Evolutionary conservation across 2,329 filamentous ascomycete species (phyloP).

Genomic region (Calonectria montana): DNA sequence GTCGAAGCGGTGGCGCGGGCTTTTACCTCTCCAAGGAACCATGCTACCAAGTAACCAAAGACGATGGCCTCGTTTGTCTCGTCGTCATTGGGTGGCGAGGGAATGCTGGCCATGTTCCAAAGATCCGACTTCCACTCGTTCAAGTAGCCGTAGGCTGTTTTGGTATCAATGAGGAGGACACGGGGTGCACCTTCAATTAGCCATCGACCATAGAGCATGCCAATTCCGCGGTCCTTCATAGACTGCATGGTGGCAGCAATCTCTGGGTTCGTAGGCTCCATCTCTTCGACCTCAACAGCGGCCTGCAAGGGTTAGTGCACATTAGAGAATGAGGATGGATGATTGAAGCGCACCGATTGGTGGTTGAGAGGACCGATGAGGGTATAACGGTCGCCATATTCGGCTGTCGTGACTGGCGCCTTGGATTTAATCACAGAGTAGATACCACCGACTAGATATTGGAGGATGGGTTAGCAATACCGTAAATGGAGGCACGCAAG

Average conservation of each 20-base stretch:
- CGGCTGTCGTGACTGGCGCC: constrained; percentile 94
- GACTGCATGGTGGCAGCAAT: constrained; percentile 86
- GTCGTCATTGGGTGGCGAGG: constrained; percentile 89
- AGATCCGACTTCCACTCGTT: constrained; percentile 98
- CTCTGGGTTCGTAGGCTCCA: constrained; percentile 84
- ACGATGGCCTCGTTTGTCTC: constrained; percentile 98
- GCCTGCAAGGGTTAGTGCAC: constrained; percentile 65
- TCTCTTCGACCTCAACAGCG: constrained; percentile 95
- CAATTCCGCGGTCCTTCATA: constrained; percentile 92
- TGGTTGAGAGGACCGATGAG: constrained; percentile 95
- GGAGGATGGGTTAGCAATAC: constrained; percentile 25
- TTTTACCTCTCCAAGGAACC: constrained; percentile 95
- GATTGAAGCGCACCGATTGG: constrained; percentile 77
- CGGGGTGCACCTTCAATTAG: constrained; percentile 95
- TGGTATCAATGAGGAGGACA: constrained; percentile 94
- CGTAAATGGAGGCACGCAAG: constrained; percentile 12
- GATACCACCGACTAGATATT: constrained; percentile 85
- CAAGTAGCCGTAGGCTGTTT: constrained; percentile 89
- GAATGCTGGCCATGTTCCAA: constrained; percentile 93
- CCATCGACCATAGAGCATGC: constrained; percentile 94
- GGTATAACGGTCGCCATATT: constrained; percentile 98
- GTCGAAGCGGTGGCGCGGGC: neutral
- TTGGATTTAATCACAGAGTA: constrained; percentile 99
- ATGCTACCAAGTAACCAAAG: constrained; percentile 96
- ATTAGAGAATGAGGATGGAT: neutral